A percentile compares a stretch with the other conserved stretches of the same genome.
Evolutionary conservation across 1,284 basidiomycete genomes (phyloP).

Genomic region (Moniliophthora roreri): DNA sequence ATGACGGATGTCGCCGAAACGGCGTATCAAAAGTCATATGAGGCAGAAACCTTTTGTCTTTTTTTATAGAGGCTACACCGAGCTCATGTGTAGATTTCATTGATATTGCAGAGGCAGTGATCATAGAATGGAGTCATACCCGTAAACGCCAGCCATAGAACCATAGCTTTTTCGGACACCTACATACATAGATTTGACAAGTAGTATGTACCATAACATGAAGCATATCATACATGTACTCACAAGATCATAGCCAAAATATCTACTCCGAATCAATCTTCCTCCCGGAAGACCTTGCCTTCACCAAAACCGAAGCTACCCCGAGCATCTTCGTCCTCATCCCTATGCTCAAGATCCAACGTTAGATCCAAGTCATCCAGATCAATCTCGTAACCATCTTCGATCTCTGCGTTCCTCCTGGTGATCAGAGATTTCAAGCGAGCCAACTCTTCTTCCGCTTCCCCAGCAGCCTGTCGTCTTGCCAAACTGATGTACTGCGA

Average conservation of each 20-base stretch:
- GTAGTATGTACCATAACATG: not conserved
- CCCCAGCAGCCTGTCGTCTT: slow-evolving; percentile 4
- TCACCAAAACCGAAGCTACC: slow-evolving; percentile 14
- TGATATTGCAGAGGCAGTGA: too few species aligned
- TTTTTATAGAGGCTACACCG: too few species aligned
- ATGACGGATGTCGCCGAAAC: too few species aligned
- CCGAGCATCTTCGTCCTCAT: slow-evolving; percentile 1
- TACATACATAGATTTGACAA: too few species aligned
- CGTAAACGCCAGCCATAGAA: too few species aligned
- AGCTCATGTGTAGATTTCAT: too few species aligned
- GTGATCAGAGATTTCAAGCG: slow-evolving; percentile 14
- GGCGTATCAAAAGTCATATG: too few species aligned
- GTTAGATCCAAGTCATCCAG: slow-evolving; percentile 8
- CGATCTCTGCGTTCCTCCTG: slow-evolving; percentile 14
- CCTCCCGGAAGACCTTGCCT: slow-evolving; percentile 13
- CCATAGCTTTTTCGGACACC: too few species aligned
- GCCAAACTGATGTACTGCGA: not conserved
- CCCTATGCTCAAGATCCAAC: not conserved
- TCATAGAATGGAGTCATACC: too few species aligned
- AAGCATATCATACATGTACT: not conserved
- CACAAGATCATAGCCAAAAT: not conserved
- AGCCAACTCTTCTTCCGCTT: slow-evolving; percentile 12
- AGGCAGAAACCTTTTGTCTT: too few species aligned
- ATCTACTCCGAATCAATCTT: slow-evolving; percentile 10
- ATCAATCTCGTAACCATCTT: slow-evolving; percentile 10